Conservation (phyloP, 2,329 filamentous ascomycete species). For the Alternaria infectoria region DNA sequence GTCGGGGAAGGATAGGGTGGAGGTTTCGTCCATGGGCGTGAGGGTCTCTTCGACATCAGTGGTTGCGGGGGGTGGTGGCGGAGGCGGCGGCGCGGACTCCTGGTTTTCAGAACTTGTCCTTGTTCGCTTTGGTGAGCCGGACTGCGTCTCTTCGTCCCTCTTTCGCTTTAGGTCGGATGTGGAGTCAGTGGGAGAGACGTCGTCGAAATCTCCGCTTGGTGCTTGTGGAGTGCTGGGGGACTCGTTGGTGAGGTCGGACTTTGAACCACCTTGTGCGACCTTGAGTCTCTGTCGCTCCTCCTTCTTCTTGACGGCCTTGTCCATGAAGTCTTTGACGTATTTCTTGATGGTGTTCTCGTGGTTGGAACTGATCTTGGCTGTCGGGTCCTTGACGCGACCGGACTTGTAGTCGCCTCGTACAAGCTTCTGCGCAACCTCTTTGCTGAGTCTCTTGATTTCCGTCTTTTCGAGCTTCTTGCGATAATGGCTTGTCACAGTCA, state of each 20-base stretch:
- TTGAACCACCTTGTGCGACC: slow-evolving; percentile 40
- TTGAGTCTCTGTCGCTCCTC: slow-evolving; percentile 69
- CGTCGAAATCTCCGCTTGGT: slow-evolving; percentile 7
- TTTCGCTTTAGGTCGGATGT: slow-evolving; percentile 46
- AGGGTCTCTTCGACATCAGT: slow-evolving; percentile 36
- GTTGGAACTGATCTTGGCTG: slow-evolving; percentile 71
- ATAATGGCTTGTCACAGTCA: slow-evolving; percentile 85
- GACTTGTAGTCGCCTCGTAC: slow-evolving; percentile 93
- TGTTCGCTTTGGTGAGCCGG: slow-evolving; percentile 41
- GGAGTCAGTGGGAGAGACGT: slow-evolving; percentile 34
- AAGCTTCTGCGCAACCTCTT: slow-evolving; percentile 82
- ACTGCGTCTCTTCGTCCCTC: slow-evolving; percentile 39
- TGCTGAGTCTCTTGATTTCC: slow-evolving; percentile 68
- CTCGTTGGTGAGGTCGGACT: slow-evolving; percentile 16
- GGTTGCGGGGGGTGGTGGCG: slow-evolving; percentile 46
- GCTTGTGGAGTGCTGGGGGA: slow-evolving; percentile 28
- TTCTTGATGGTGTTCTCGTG: slow-evolving; percentile 83
- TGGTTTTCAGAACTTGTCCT: slow-evolving; percentile 43
- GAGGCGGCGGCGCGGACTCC: slow-evolving; percentile 51
- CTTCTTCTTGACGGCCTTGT: slow-evolving; percentile 77
- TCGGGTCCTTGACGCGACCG: slow-evolving; percentile 82
- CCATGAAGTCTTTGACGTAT: slow-evolving; percentile 84
- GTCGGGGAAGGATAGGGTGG: slow-evolving; percentile 7
- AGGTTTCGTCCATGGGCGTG: slow-evolving; percentile 34
- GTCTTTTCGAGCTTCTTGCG: slow-evolving; percentile 86